Base-by-base conservation (phyloP, 2,329 filamentous ascomycete genomes). In the Phaeoacremonium minimum region DNA sequence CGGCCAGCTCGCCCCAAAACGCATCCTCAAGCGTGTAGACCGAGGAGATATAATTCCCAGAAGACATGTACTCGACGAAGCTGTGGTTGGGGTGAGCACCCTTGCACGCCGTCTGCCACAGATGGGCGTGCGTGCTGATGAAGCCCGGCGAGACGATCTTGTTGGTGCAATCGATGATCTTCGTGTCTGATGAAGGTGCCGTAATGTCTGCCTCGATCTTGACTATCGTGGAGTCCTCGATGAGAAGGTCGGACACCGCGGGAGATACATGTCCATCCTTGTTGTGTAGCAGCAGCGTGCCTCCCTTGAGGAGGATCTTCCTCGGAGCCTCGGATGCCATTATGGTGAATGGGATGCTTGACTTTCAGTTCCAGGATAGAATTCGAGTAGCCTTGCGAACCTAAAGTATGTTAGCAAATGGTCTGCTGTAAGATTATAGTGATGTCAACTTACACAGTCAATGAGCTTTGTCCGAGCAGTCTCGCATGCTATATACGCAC, bases 1-100 rank as follows among this genome's bases (percentile, higher is more conserved):
- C 66, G 8, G 53, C 58, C 5, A 67, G 46, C 40, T 64, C 49
- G n/a, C 65, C 65, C 58, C 66, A 67, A 48, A 68, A 73, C 4
- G 69, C 48, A 38, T 75, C 71, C 3, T 64, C 52, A 3, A 61
- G 47, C 4, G 42, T 47, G 42, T 63, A 66, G 33, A 61, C 46
- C 11, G 48, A 53, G 14, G 51, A 53, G 17, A 56, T 48, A 18
- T 60, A 49, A 33, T 67, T 67, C 18, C 64, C 64, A 9, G 30
- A n/a, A 7, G 41, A 39, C 18, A 54, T 26, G 35, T 57, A 57
- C 15, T 50, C 47, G 14, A 50, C 15, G 13, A 56, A 40, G 6
- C 45, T 45, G 4, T 49, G 44, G 35, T 56, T 42, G 13, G 40
- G 39, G 35, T 50, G 46, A 12, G 35, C 30, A 20, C 46, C 50